A percentile compares a stretch with the other conserved stretches of the same genome.
Evolutionary conservation across 495 filamentous ascomycete species (phyloP).

Genomic region (Pseudoneurospora amorphoporcata): DNA sequence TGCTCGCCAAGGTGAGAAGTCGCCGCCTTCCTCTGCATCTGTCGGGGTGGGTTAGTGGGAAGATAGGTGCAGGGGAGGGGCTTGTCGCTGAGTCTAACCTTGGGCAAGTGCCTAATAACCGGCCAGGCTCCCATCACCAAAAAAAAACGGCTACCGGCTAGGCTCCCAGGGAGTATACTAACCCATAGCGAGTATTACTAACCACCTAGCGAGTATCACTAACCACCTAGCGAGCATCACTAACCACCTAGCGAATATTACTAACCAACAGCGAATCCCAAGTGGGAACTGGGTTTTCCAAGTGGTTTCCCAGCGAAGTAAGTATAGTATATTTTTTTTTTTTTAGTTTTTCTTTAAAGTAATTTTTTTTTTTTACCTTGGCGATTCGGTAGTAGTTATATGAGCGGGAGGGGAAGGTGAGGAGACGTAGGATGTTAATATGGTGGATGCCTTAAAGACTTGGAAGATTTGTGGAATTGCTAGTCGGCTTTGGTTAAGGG

Average conservation of each 20-base stretch:
- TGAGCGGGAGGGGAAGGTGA: background rate
- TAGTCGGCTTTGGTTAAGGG: background rate
- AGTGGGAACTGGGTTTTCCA: background rate
- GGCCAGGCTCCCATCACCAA: background rate
- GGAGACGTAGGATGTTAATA: background rate
- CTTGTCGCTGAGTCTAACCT: background rate
- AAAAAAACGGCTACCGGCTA: background rate
- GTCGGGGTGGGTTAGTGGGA: background rate
- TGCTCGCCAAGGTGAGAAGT: background rate
- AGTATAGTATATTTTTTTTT: background rate
- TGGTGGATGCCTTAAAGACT: background rate
- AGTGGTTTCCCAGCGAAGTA: background rate
- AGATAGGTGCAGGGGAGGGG: background rate
- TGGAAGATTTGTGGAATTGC: background rate
- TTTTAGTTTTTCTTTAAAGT: no score
- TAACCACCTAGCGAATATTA: background rate
- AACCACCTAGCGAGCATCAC: background rate
- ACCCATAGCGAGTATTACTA: background rate
- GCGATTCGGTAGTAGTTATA: background rate
- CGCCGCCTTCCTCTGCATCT: background rate
- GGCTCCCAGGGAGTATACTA: background rate
- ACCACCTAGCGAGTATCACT: background rate
- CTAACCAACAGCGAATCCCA: background rate
- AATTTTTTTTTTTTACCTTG: background rate
- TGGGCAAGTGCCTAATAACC: background rate